Base-by-base conservation (phyloP, 1,139 yeast species). In the Geotrichum siamense region DNA sequence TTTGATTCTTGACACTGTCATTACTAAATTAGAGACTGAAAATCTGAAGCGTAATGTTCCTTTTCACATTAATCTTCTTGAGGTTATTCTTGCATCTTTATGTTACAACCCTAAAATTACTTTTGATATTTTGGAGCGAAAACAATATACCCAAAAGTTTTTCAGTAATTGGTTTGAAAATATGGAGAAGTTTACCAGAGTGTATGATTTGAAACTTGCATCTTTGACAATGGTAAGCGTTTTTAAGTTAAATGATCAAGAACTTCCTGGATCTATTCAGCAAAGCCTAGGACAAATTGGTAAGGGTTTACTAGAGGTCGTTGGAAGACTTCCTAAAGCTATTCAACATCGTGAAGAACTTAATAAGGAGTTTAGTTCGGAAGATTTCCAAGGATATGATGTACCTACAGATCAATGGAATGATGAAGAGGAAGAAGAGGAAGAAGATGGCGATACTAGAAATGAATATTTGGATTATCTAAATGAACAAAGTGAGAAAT, bases 201-300 rank as follows among this genome's bases (percentile, higher is more conserved):
- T 86, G 2, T 84, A 75, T 55, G 97, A 89, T 63, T 71, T 86
- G 61, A 87, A 87, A 61, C 64, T 91, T 34, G 76, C 85, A 1
- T 68, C 77, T 2, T 63, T 89, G 52, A 93, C 94, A 0, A 61
- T 83, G 31, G 62, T 89, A 40, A 63, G 76, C 1, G 51, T 76
- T 23, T 54, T 76, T 34, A 57, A 65, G 13, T 48, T 67, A 19
- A 66, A 67, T n/a, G 65, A 61, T 30, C 54, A 68, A 12, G 71
- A 73, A 27, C 55, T 65, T 21, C 66, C 68, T 3, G 55, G 49
- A 26, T 45, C 55, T 22, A 53, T 66, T 39, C 57, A 55, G 30
- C 49, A 54, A 6, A 59, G 53, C 31, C 46, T 63, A 38, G 60
- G 70, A 3, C 67, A 64, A 44, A 53, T 82, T 19, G 75, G 83